These are phyloP conservation scores for Paecilomyces dactylethromorphus DNA, from an alignment of 2,329 filamentous ascomycete species.

Conservation along the genomic window DNA sequence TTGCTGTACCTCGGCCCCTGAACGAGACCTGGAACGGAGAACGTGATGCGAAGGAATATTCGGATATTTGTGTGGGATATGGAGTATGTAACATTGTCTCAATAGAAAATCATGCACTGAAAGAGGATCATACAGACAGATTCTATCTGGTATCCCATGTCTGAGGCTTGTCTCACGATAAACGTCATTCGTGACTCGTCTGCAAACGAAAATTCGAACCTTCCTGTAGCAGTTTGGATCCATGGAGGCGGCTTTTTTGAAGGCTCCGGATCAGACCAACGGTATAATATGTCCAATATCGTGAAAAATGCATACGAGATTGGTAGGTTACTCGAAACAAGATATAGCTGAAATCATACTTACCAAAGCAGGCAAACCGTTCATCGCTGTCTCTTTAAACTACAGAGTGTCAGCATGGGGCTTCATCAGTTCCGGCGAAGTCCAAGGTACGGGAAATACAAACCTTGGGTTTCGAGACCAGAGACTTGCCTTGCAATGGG, in stretches of 20 bases:
- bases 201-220: constrained; percentile 28
- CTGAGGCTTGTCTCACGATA: constrained; percentile 56
- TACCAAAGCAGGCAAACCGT: constrained; percentile 33
- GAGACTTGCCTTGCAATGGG: constrained; percentile 30
- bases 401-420: constrained; percentile 49
- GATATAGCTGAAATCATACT: background rate
- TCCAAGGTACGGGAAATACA: constrained; percentile 36
- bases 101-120: background rate
- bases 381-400: constrained; percentile 50
- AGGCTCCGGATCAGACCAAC: constrained; percentile 45
- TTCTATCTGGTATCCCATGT: constrained; percentile 28
- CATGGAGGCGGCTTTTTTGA: constrained; percentile 50
- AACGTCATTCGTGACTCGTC: constrained; percentile 51
- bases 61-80: constrained; percentile 46
- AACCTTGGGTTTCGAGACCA: constrained; percentile 52
- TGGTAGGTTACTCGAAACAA: constrained; percentile 11
- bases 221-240: constrained; percentile 58
- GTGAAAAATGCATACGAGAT: constrained; percentile 49
- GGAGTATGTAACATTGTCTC: constrained; percentile 28
- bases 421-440: constrained; percentile 43
- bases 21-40: constrained; percentile 40
- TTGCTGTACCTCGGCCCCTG: constrained; percentile 44
- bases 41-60: constrained; percentile 40
- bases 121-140: constrained; percentile 17
- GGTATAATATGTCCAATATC: constrained; percentile 59